Percentiles rank a stretch among this genome's conserved stretches.
phyloP scores from a whole-genome alignment of 169 alveolate species.

The Eimeria praecox region DNA sequence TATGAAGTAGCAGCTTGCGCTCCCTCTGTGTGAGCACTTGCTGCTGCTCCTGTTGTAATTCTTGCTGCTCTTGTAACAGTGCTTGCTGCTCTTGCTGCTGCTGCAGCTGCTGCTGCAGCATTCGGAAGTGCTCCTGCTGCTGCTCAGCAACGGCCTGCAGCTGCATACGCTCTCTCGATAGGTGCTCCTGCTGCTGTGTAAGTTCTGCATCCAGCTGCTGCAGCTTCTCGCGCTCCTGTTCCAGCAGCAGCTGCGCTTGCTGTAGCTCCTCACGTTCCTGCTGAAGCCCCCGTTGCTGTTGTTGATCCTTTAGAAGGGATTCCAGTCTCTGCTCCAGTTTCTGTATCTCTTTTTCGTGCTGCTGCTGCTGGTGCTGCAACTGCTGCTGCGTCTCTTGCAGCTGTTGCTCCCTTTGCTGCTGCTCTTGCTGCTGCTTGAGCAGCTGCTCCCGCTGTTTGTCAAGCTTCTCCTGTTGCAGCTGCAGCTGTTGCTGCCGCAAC shows the following conservation, averaged over 20 bases:
- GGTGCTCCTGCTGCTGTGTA: conserved; percentile 36
- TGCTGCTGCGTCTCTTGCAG: conserved; percentile 43
- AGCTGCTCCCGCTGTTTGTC: conserved; percentile 41
- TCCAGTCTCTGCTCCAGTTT: neutral
- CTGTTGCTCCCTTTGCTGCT: conserved; percentile 32
- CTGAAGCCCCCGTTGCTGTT: conserved; percentile 16
- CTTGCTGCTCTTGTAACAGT: conserved; percentile 52
- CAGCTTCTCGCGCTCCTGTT: conserved; percentile 39
- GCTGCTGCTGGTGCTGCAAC: conserved; percentile 69
- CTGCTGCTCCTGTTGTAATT: conserved; percentile 66
- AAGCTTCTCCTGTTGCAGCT: conserved; percentile 39
- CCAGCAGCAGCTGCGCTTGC: conserved; percentile 11
- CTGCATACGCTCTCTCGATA: conserved; percentile 63
- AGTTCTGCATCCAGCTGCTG: conserved; percentile 65
- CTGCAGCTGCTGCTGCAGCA: conserved; percentile 72
- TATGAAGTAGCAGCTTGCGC: conserved; percentile 49
- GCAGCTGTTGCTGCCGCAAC: conserved; percentile 32
- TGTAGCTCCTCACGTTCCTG: neutral
- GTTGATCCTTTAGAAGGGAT: conserved; percentile 6
- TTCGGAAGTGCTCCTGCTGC: conserved; percentile 58
- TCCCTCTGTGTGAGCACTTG: conserved; percentile 38
- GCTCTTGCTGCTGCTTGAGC: conserved; percentile 52
- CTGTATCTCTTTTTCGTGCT: conserved; percentile 32
- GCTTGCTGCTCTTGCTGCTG: conserved; percentile 74
- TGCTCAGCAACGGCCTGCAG: conserved; percentile 62